Base-by-base conservation (phyloP, 2,329 filamentous ascomycete genomes). In the Dothideomycetes sp. region DNA sequence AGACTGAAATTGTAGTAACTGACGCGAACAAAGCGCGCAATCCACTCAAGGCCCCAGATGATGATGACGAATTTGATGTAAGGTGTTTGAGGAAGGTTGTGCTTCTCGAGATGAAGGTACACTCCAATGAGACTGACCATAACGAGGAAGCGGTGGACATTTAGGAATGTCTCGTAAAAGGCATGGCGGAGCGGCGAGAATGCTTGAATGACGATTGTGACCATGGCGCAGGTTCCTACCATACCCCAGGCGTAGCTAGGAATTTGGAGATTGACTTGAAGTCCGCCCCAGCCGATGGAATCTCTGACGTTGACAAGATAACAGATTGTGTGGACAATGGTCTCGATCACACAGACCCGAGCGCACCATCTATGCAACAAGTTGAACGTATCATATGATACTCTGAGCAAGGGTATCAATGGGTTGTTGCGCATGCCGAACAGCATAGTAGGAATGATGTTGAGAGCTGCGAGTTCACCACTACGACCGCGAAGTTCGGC, bases 371-470 rank as follows among this genome's bases (percentile, higher is more conserved):
- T 76, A 60, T 93, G 85, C 36, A 91, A 67, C 7, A 91, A 78
- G 59, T 96, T 96, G 71, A 93, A 96, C 1, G 88, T 94, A 61
- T 96, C 91, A 64, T 95, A 98, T 60, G 84, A 89, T 59, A 96
- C 82, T 52, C 82, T 77, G 43, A 96, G 72, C 23, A 93, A 61
- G 3, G 70, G 62, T 55, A 96, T 95, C 34, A 95, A 69, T 7
- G 86, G 85, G 64, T 96, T 98, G 68, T 96, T 96, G 57, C 91
- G 82, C 24, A 86, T 80, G 10, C 88, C 87, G 43, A 96, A 76
- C 49, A 96, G 75, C 53, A 96, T 74, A 20, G 95, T 77, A 4
- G 91, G 88, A 22, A 98, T 77, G 76, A 96, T 84, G 65, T 95
- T 98, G 53, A 94, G 74, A 9, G 87, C 71, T 4, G 88, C 80